Base-by-base conservation (phyloP, 495 filamentous ascomycete genomes). In the Copromyces sp. region DNA sequence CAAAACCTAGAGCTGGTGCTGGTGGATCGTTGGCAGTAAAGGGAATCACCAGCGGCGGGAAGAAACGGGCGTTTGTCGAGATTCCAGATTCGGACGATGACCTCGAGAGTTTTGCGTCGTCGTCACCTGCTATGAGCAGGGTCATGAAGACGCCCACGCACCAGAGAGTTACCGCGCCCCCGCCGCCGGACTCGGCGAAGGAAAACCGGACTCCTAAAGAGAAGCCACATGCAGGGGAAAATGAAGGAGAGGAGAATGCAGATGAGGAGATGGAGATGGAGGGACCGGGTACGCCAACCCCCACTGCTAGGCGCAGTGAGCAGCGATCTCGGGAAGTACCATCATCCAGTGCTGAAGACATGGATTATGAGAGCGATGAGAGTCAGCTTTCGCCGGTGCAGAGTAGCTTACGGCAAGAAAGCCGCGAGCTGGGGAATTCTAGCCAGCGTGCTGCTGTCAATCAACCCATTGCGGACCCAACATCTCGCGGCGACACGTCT, bases 71-170 rank as follows among this genome's bases (percentile, higher is more conserved):
- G 6, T 76, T 75, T 39, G 39, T 69, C 16, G 82, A 84, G 70
- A 80, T 84, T 2, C 81, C 82, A 6, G 83, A 85, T 70, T 82
- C 82, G 5, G 82, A 84, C 39, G 82, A 83, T 41, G 84, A 85
- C 11, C 40, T 77, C 20, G 75, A 73, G 6, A 76, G 74, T 44
- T 24, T 79, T 39, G 73, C 70, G 9, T 76, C 80, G 0, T 76
- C 80, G 6, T 78, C 80, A 65, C 29, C 53, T 65, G 53, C 29
- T 65, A 17, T 65, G 53, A 61, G 53, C 29, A 61, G 53, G 24
- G 35, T 32, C 29, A 17, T 9, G 53, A 65, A 65, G 40, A 75
- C 68, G 14, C 70, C 71, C 3, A 71, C 70, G 17, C 45, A 68
- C n/a, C 39, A 69, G 16, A 71, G 70, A 9, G 37, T 38, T 12